phyloP scores from a whole-genome alignment of 1,139 yeast species.

The Taiozyma sp. region DNA sequence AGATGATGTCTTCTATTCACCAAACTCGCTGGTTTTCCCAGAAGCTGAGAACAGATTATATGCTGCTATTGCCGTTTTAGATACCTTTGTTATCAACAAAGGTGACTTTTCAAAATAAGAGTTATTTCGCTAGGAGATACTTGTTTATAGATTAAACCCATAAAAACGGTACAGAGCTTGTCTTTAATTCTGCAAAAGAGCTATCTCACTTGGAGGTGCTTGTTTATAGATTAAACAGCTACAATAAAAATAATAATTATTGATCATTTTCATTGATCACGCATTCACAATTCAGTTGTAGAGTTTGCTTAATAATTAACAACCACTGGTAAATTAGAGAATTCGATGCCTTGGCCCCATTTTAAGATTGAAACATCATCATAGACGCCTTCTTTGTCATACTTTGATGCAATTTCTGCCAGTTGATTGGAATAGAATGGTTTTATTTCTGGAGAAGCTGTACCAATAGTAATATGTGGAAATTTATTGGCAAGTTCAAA shows the following conservation, averaged over 20 bases:
- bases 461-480: slow-evolving; percentile 78
- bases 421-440: slow-evolving; percentile 48
- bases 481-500: slow-evolving; percentile 37
- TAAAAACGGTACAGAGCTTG: background rate
- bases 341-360: slow-evolving; percentile 14
- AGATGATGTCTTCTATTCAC: slow-evolving; percentile 87
- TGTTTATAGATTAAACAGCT: background rate
- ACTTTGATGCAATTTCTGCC: slow-evolving; percentile 23
- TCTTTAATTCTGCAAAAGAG: background rate
- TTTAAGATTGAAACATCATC: slow-evolving; percentile 16
- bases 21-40: slow-evolving; percentile 79
- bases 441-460: slow-evolving; percentile 38
- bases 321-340: slow-evolving; percentile 9
- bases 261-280: background rate
- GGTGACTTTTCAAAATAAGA: slow-evolving; percentile 42
- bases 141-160: background rate
- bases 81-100: slow-evolving; percentile 80
- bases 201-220: background rate
- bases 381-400: slow-evolving; percentile 10
- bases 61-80: slow-evolving; percentile 93
- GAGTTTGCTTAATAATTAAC: slow-evolving; percentile 11
- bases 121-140: background rate
- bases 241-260: background rate
- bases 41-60: slow-evolving; percentile 96
- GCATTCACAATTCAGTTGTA: background rate